These are phyloP conservation scores for Jacaranda mimosifolia DNA, from an alignment of 257 asterid species.

Conservation along the genomic window DNA sequence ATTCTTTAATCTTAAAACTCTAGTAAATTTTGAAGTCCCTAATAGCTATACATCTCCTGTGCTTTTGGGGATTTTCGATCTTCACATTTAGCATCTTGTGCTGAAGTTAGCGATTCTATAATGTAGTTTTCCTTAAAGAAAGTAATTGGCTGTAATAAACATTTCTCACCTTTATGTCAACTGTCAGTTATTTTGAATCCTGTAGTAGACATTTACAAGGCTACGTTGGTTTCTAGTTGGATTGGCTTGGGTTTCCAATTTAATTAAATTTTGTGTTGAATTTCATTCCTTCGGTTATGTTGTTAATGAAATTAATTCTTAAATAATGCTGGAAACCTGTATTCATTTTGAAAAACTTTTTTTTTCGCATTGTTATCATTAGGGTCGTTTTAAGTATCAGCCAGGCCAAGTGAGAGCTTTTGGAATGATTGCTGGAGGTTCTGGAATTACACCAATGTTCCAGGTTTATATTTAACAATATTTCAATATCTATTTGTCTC, in stretches of 20 bases:
- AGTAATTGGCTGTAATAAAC: not conserved
- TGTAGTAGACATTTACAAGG: not conserved
- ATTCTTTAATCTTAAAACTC: no score
- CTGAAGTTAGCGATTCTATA: not conserved
- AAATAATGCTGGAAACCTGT: slow-evolving; percentile 25
- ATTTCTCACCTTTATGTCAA: slow-evolving; percentile 16
- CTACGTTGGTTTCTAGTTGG: not conserved
- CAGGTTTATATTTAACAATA: slow-evolving; percentile 47
- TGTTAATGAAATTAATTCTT: slow-evolving; percentile 2
- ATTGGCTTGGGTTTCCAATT: slow-evolving; percentile 1
- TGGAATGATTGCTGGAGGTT: slow-evolving; percentile 73
- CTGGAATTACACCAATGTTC: slow-evolving; percentile 71
- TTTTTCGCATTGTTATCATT: not conserved
- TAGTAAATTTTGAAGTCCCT: no score
- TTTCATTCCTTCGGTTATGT: not conserved
- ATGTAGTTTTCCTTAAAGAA: slow-evolving; percentile 7
- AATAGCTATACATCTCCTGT: no score
- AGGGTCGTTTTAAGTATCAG: slow-evolving; percentile 69
- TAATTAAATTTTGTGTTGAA: not conserved
- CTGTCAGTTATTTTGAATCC: not conserved
- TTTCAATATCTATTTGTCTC: not conserved
- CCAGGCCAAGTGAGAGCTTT: slow-evolving; percentile 65
- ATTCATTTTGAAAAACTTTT: not conserved
- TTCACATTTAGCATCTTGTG: no score
- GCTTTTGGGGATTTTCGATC: no score